These are phyloP conservation scores for Microsporum audouinii DNA, from an alignment of 2,329 filamentous ascomycete genomes.

Conservation along the genomic window DNA sequence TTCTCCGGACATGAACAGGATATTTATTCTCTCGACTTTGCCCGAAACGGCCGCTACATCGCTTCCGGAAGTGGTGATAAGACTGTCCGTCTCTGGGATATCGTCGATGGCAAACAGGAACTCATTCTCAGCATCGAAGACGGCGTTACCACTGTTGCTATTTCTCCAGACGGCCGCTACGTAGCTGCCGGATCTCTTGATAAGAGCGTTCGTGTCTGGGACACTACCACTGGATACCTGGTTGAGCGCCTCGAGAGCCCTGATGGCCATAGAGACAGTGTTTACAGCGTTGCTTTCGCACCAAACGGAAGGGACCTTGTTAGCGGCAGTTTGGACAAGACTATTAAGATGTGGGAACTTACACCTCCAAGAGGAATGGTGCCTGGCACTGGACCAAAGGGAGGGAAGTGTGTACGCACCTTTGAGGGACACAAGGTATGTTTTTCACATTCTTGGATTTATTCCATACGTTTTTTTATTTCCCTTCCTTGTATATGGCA, in stretches of 20 bases:
- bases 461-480: not conserved
- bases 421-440: slow-evolving; percentile 90
- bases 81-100: slow-evolving; percentile 92
- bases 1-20: slow-evolving; percentile 98
- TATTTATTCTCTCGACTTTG: slow-evolving; percentile 93
- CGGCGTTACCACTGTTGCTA: slow-evolving; percentile 92
- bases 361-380: slow-evolving; percentile 57
- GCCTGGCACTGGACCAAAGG: slow-evolving; percentile 58
- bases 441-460: slow-evolving; percentile 9
- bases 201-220: slow-evolving; percentile 97
- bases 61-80: slow-evolving; percentile 91
- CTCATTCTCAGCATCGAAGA: slow-evolving; percentile 88
- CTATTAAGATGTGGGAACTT: slow-evolving; percentile 99
- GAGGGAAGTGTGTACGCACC: slow-evolving; percentile 87
- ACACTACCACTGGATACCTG: slow-evolving; percentile 72
- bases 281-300: slow-evolving; percentile 92
- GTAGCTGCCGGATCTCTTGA: slow-evolving; percentile 92
- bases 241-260: slow-evolving; percentile 86
- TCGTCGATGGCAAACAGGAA: slow-evolving; percentile 70
- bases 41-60: slow-evolving; percentile 83
- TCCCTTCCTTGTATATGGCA: not conserved
- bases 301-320: slow-evolving; percentile 88
- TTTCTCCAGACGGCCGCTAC: slow-evolving; percentile 87
- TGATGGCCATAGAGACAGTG: slow-evolving; percentile 91
- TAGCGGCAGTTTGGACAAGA: slow-evolving; percentile 90